phyloP scores from a whole-genome alignment of 2,329 filamentous ascomycete species.

The Thermochaetoides dissita region DNA sequence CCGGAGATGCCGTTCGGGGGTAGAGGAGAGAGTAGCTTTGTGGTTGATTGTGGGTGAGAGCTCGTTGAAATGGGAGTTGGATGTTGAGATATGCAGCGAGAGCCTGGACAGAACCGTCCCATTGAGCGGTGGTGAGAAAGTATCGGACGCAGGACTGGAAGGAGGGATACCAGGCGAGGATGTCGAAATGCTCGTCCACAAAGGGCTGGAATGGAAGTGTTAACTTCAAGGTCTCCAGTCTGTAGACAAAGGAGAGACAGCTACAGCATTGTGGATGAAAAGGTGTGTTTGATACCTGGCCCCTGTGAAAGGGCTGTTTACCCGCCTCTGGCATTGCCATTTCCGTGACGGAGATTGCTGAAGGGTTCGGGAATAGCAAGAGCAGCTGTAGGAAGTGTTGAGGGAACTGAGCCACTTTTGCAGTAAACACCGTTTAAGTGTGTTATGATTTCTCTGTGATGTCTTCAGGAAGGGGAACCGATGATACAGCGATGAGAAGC shows the following conservation, averaged over 20 bases:
- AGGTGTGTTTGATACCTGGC: conserved; percentile 18
- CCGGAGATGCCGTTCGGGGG: conserved; percentile 2
- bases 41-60: conserved; percentile 18
- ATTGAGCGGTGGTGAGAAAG: conserved; percentile 83
- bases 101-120: conserved; percentile 69
- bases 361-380: conserved; percentile 10
- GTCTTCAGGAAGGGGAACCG: too few species aligned
- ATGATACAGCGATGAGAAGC: too few species aligned
- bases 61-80: conserved; percentile 65
- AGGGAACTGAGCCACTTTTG: background rate
- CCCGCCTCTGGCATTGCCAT: conserved; percentile 2
- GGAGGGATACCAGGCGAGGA: conserved; percentile 84
- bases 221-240: background rate
- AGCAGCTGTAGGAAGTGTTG: background rate
- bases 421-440: too few species aligned
- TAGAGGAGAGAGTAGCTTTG: conserved; percentile 30
- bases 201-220: conserved; percentile 25
- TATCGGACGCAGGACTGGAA: conserved; percentile 83
- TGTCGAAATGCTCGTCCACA: conserved; percentile 48
- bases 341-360: conserved; percentile 14
- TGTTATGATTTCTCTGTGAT: too few species aligned
- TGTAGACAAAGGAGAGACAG: too few species aligned
- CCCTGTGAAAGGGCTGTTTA: conserved; percentile 18
- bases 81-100: conserved; percentile 89
- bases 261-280: too few species aligned